Percentiles rank a stretch among this genome's conserved stretches.
Evolutionary conservation across 768 basidiomycete genomes (phyloP).

Genomic region (Holtermannia corniformis): DNA sequence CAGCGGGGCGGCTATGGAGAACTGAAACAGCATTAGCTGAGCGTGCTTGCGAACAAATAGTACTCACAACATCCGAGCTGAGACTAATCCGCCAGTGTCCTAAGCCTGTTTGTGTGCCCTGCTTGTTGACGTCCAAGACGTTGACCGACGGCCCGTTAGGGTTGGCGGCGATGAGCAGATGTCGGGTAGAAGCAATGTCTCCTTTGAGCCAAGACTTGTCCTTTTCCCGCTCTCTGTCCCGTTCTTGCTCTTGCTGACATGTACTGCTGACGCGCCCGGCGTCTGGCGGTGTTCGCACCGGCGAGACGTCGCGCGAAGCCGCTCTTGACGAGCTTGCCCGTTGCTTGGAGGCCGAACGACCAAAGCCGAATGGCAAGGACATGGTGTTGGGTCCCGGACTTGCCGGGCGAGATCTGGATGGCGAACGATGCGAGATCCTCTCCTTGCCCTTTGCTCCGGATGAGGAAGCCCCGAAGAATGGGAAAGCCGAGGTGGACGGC

Average conservation of each 20-base stretch:
- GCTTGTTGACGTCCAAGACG: not conserved
- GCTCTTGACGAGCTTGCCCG: not conserved
- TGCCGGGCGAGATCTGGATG: not conserved
- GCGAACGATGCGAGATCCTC: not conserved
- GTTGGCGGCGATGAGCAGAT: constrained; percentile 31
- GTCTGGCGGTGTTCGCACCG: no score
- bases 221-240: not conserved
- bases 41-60: not conserved
- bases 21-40: constrained; percentile 12
- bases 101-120: constrained; percentile 6
- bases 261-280: not conserved
- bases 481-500: constrained; percentile 6
- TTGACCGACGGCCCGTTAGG: constrained; percentile 1
- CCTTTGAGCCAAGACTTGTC: constrained; percentile 29
- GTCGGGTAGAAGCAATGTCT: constrained; percentile 19
- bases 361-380: not conserved
- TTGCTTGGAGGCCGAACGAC: not conserved
- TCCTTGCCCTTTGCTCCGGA: not conserved
- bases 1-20: constrained; percentile 29
- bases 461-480: not conserved
- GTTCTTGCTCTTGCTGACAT: not conserved
- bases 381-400: not conserved
- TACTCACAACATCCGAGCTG: constrained; percentile 30
- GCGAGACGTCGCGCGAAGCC: not conserved
- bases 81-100: constrained; percentile 21